Conservation (phyloP, 345 rosid genomes). For the Gossypium raimondii region DNA sequence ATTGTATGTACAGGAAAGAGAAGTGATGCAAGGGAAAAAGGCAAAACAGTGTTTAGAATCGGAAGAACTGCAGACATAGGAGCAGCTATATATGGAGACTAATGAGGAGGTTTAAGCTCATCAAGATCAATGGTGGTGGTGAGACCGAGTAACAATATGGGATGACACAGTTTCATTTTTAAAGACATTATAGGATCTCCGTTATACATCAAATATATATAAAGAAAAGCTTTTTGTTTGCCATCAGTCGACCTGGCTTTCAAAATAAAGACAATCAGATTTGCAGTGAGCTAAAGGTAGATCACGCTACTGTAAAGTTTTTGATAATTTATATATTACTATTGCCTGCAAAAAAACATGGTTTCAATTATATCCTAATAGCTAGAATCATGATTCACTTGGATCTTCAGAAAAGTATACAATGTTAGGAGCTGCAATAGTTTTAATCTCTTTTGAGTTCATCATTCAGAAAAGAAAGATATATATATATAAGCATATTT, state of each 20-base stretch:
- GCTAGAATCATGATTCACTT: not conserved
- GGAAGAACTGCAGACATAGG: not conserved
- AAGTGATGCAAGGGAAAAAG: not conserved
- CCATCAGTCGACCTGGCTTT: not conserved
- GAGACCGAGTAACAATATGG: not conserved
- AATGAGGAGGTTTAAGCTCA: not conserved
- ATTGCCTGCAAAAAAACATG: constrained; percentile 7
- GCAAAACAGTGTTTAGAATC: not conserved
- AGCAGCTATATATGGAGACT: not conserved
- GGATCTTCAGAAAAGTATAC: too few species aligned
- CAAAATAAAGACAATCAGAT: not conserved
- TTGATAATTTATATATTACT: not conserved
- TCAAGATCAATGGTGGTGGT: not conserved
- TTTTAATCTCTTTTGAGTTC: not conserved
- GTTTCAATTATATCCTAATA: not conserved
- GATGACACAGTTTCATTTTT: not conserved
- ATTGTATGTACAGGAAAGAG: not conserved
- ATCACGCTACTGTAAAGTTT: not conserved
- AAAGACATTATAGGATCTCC: not conserved
- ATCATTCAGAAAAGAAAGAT: not conserved
- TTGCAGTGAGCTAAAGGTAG: not conserved
- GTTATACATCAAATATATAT: not conserved
- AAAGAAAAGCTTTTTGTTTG: not conserved
- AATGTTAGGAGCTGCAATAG: too few species aligned
- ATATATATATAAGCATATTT: not conserved